Percentiles rank a stretch among this genome's conserved stretches.
Conservation (phyloP, 1,284 basidiomycete genomes). For the Apiotrichum sp. region DNA sequence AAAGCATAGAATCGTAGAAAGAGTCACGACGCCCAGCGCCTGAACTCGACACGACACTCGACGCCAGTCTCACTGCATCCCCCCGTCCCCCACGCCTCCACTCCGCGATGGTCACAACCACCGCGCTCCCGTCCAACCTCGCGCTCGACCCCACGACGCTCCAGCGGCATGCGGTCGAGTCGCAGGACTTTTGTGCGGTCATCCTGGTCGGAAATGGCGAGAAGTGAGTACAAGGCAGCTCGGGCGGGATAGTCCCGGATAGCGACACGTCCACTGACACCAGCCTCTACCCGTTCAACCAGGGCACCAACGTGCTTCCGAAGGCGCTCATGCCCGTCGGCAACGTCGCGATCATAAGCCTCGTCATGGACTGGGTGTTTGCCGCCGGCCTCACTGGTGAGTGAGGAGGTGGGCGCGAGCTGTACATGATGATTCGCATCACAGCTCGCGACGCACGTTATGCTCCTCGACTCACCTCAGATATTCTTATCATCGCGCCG, state of each 20-base stretch:
- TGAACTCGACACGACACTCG: no score
- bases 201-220: constrained; percentile 80
- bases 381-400: constrained; percentile 75
- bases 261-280: background rate
- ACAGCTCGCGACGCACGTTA: no score
- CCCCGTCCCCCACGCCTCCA: background rate
- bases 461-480: constrained; percentile 47
- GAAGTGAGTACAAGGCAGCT: constrained; percentile 55
- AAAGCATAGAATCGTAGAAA: background rate
- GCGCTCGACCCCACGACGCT: background rate
- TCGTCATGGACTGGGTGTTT: constrained; percentile 77
- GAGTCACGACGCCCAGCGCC: no score
- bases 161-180: constrained; percentile 19
- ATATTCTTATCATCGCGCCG: constrained; percentile 78
- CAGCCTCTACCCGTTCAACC: constrained; percentile 45
- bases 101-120: background rate
- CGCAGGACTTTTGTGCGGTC: constrained; percentile 70
- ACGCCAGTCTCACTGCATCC: background rate
- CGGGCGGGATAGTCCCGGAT: background rate
- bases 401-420: constrained; percentile 12
- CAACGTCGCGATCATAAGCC: constrained; percentile 80
- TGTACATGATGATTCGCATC: no score
- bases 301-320: constrained; percentile 40
- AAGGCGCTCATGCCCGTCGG: constrained; percentile 82
- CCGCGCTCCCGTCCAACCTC: background rate